Evolutionary conservation across 2,329 filamentous ascomycete genomes (phyloP), one percentile per base, ranked within the genome.

Genomic region (Escovopsis weberi): DNA sequence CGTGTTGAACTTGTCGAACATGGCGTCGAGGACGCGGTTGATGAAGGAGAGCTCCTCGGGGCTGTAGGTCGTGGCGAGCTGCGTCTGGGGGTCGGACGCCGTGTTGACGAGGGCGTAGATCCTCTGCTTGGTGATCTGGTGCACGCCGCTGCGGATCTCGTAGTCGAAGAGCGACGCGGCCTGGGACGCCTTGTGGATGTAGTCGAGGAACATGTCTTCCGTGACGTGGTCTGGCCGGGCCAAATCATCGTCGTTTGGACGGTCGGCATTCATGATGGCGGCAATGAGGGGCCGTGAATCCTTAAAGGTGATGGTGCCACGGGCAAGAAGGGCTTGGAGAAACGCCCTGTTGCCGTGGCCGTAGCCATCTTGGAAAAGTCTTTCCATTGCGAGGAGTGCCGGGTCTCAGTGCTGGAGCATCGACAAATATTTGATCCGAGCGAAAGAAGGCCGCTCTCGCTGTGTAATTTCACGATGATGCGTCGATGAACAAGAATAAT

Each of bases 1-100:
- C 0, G 80, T 85, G 56, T 96, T 96, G 65, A 86, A 79, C 18
- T 76, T 82, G 49, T 93, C 85, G 57, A 96, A 98, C 75, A 98
- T 94, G 52, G 75, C 78, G 58, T 95, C 88, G 1, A 98, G 73
- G 3, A 95, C 60, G 8, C 91, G 73, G 62, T 93, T 91, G 43
- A 96, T 75, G 58, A 86, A 98, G 0, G 83, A 78, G 30, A 96
- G 84, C 64, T 96, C 88, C 51, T 94, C 87, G 0, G 85, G 67
- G 7, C 71, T 74, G 56, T 83, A 84, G 0, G 75, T 78, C 0
- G 91, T 96, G 2, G 88, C 86, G 34, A 95, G 72, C 55, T 95
- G 89, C 0, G 86, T 93, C 46, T 89, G 67, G 0, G 81, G 68
- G 60, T 98, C 91, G 47, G 82, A 86, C 9, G 83, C 81, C 1